phyloP scores from a whole-genome alignment of 2,329 filamentous ascomycete genomes.

The Nemania diffusa region DNA sequence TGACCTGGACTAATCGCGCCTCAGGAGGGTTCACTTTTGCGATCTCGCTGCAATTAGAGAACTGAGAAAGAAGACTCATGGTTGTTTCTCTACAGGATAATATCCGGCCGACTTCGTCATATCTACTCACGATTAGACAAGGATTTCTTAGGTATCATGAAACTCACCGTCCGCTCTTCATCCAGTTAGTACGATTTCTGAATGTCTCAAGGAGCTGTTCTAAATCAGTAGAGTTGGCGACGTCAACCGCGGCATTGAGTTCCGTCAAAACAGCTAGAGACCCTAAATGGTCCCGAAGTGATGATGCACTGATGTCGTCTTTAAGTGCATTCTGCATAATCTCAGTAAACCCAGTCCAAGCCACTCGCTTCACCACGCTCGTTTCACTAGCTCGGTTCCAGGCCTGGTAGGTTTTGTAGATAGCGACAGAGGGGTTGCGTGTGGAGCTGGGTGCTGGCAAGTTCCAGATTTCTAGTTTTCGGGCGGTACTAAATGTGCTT shows the following conservation, averaged over 20 bases:
- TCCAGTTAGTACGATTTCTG: conserved; percentile 76
- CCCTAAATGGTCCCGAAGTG: conserved; percentile 65
- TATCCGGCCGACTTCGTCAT: conserved; percentile 81
- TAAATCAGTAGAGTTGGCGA: conserved; percentile 68
- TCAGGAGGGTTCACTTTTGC: conserved; percentile 70
- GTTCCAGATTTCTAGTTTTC: conserved; percentile 91
- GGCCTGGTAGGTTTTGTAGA: conserved; percentile 85
- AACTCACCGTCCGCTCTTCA: conserved; percentile 80
- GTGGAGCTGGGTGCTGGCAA: conserved; percentile 75
- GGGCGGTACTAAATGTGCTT: conserved; percentile 80
- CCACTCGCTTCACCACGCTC: conserved; percentile 61
- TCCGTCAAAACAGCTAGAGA: conserved; percentile 81
- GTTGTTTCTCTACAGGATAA: conserved; percentile 85
- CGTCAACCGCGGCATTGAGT: conserved; percentile 78
- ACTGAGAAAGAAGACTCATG: conserved; percentile 80
- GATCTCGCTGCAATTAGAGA: conserved; percentile 69
- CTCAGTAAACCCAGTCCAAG: conserved; percentile 71
- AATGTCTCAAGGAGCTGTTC: conserved; percentile 71
- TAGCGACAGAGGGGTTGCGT: conserved; percentile 71
- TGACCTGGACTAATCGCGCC: conserved; percentile 77
- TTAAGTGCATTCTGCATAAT: conserved; percentile 68
- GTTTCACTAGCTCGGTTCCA: conserved; percentile 74
- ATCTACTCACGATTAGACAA: conserved; percentile 59
- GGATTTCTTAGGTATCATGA: background rate
- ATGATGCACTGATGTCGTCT: conserved; percentile 60